Evolutionary conservation across 2,329 filamentous ascomycete species (phyloP).

Genomic region (Emericellopsis cladophorae): DNA sequence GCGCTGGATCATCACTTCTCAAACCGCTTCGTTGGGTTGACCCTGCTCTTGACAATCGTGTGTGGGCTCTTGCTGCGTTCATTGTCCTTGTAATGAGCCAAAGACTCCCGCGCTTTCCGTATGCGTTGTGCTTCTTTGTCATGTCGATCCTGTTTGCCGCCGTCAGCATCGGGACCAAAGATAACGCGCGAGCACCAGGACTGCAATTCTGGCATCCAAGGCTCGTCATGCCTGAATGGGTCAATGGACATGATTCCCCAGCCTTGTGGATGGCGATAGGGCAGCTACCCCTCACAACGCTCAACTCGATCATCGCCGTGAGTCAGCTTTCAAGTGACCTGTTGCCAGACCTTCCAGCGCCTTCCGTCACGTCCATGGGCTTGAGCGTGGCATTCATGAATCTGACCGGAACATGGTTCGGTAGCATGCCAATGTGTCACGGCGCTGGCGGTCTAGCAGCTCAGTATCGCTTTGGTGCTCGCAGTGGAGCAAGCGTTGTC

Average conservation of each 20-base stretch:
- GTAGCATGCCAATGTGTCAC: constrained; percentile 91
- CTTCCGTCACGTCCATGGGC: constrained; percentile 65
- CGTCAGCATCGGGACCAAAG: constrained; percentile 18
- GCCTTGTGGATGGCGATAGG: constrained; percentile 55
- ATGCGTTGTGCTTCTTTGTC: constrained; percentile 61
- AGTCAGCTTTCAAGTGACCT: constrained; percentile 68
- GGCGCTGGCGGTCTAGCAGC: constrained; percentile 84
- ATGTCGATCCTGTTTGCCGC: constrained; percentile 55
- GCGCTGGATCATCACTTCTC: constrained; percentile 59
- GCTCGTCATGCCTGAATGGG: constrained; percentile 21
- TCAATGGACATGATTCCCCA: constrained; percentile 13
- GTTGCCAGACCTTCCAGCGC: constrained; percentile 53
- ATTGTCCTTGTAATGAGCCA: constrained; percentile 57
- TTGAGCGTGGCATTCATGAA: constrained; percentile 78
- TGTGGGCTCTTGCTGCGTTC: constrained; percentile 68
- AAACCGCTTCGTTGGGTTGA: constrained; percentile 54
- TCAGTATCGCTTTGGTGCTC: constrained; percentile 82
- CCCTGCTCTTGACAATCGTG: constrained; percentile 62
- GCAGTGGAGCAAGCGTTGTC: constrained; percentile 74
- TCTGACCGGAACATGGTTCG: constrained; percentile 76
- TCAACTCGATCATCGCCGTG: constrained; percentile 88
- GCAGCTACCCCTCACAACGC: constrained; percentile 79
- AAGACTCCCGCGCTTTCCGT: constrained; percentile 56
- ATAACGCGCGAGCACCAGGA: constrained; percentile 27
- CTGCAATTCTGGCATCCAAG: constrained; percentile 49